These are phyloP conservation scores for Millerago galiae DNA, from an alignment of 805 yeast genomes.

Conservation along the genomic window DNA sequence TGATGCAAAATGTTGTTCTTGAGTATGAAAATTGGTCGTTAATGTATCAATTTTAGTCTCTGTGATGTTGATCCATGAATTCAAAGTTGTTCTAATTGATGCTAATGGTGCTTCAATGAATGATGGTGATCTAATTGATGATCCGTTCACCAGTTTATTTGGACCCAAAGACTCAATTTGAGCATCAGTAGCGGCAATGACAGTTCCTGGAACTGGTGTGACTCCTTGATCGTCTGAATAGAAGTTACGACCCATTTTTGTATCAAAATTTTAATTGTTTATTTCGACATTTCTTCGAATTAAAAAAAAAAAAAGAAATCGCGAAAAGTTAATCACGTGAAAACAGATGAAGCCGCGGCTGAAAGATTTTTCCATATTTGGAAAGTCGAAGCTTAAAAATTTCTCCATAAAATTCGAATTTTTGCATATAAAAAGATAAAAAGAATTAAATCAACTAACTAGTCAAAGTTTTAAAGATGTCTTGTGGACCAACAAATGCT, in stretches of 20 bases:
- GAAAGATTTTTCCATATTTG: not conserved
- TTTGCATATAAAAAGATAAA: too few relatives aligned
- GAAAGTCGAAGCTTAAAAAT: not conserved
- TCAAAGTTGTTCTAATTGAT: constrained; percentile 36
- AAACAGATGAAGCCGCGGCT: not conserved
- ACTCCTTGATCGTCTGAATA: constrained; percentile 44
- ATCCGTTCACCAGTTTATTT: constrained; percentile 45
- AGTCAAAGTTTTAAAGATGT: not conserved
- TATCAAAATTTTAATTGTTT: not conserved
- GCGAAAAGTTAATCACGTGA: not conserved
- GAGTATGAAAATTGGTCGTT: constrained; percentile 43
- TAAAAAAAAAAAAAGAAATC: not conserved
- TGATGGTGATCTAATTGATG: constrained; percentile 46
- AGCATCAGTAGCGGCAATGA: constrained; percentile 35
- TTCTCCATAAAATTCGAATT: not conserved
- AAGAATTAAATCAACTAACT: too few relatives aligned
- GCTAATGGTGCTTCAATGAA: constrained; percentile 43
- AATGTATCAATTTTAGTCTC: constrained; percentile 38
- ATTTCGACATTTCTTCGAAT: not conserved
- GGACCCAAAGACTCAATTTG: constrained; percentile 41
- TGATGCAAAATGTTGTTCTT: constrained; percentile 57
- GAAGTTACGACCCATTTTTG: constrained; percentile 22
- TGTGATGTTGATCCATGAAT: constrained; percentile 19
- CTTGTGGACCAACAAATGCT: constrained; percentile 23
- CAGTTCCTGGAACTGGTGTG: constrained; percentile 46